Evolutionary conservation across 23 red algal species (phyloP).

Genomic region (Agarophyton chilense): DNA sequence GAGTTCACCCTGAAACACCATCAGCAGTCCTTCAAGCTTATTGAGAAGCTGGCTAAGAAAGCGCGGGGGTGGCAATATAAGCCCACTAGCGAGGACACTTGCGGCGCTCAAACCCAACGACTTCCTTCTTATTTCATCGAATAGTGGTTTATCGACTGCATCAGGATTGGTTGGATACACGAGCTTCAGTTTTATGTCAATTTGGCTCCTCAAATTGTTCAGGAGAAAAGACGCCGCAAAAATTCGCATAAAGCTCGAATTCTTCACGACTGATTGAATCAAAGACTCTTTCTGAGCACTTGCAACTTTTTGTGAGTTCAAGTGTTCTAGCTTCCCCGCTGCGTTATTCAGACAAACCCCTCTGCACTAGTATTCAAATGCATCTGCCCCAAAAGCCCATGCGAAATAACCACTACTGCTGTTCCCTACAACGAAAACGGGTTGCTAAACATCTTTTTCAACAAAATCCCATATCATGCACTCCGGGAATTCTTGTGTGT

Average conservation of each 20-base stretch:
- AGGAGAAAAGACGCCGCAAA: constrained; percentile 50
- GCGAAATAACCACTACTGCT: constrained; percentile 85
- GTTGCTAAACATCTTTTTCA: constrained; percentile 66
- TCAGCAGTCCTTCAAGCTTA: constrained; percentile 62
- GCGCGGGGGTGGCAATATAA: constrained; percentile 58
- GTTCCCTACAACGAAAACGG: constrained; percentile 86
- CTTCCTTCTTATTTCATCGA: constrained; percentile 54
- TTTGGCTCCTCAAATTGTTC: constrained; percentile 49
- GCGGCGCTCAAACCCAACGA: constrained; percentile 74
- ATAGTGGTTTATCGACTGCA: constrained; percentile 47
- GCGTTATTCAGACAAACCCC: constrained; percentile 63
- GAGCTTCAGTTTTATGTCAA: constrained; percentile 60
- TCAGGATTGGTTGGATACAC: constrained; percentile 77
- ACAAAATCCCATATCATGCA: constrained; percentile 80
- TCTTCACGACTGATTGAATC: constrained; percentile 41
- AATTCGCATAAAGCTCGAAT: constrained; percentile 15
- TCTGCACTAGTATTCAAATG: constrained; percentile 9
- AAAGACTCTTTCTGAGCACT: not conserved
- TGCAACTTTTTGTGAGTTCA: not conserved
- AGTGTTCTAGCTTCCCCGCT: constrained; percentile 51
- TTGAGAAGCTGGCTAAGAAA: constrained; percentile 58
- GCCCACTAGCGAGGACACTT: constrained; percentile 74
- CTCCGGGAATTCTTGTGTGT: constrained; percentile 85
- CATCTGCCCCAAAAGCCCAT: constrained; percentile 70
- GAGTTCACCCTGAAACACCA: constrained; percentile 74